Percentiles rank a stretch among this genome's conserved stretches.
phyloP scores from a whole-genome alignment of 495 filamentous ascomycete species.

The Endocarpon pusillum region DNA sequence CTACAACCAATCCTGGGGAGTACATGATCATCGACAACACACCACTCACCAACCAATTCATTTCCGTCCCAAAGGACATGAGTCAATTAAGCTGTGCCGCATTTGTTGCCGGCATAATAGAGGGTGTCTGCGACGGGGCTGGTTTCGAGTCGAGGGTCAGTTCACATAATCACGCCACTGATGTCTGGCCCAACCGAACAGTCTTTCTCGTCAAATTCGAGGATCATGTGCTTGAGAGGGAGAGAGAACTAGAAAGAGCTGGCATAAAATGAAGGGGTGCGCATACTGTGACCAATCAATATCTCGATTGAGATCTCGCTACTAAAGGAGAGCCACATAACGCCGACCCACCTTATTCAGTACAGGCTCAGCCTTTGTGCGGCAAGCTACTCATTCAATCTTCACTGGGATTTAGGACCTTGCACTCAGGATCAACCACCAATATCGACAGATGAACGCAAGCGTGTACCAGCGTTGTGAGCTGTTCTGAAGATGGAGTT shows the following conservation, averaged over 20 bases:
- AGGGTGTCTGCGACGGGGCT: slow-evolving; percentile 86
- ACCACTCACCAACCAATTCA: slow-evolving; percentile 82
- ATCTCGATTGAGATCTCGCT: too few species aligned
- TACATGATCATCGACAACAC: slow-evolving; percentile 99
- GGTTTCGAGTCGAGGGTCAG: slow-evolving; percentile 79
- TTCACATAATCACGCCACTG: slow-evolving; percentile 67
- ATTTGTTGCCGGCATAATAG: slow-evolving; percentile 85
- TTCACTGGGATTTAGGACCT: too few species aligned
- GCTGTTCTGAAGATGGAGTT: too few species aligned
- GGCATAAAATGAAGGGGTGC: too few species aligned
- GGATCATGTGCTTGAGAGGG: slow-evolving; percentile 74
- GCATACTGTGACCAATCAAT: too few species aligned
- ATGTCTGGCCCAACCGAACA: slow-evolving; percentile 88
- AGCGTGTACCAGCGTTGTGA: too few species aligned
- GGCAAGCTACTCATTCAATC: too few species aligned
- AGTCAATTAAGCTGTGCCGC: slow-evolving; percentile 90
- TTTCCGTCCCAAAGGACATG: slow-evolving; percentile 89
- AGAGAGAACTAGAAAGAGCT: slow-evolving; percentile 44
- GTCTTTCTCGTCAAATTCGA: slow-evolving; percentile 89
- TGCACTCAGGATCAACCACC: too few species aligned
- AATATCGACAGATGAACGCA: too few species aligned
- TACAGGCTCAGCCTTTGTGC: too few species aligned
- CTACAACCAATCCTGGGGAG: slow-evolving; percentile 69
- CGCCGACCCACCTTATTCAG: too few species aligned
- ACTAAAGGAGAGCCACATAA: too few species aligned